Base-by-base conservation (phyloP, 78 protist genomes). In the Protostelium mycophagum region DNA sequence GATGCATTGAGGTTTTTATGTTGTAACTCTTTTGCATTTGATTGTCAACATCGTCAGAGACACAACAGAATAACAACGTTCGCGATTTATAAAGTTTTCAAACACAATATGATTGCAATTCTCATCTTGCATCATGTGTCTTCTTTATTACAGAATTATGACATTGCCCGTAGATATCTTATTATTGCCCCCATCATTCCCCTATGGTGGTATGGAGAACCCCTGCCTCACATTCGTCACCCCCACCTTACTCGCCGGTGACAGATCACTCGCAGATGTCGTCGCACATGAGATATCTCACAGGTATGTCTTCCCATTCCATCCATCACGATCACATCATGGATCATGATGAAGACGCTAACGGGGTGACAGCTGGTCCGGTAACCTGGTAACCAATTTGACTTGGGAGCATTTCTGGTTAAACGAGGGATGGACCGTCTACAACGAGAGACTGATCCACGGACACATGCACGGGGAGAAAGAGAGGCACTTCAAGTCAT, bases 201-300 rank as follows among this genome's bases (percentile, higher is more conserved):
- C 96, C 63, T 96, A 94, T 36, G 98, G 98, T 31, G 98, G 98
- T 84, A 96, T 96, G 98, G 98, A 96, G 35, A 96, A 96, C 63
- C 96, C 96, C 83, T 28, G 84, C 31, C 36, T 89, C 34, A 94
- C 96, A 1, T 96, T 94, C 85, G 94, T 96, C 34, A 96, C 98
- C 1, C 96, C 98, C 39, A 94, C 98, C 86, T 83, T 96, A 0
- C 85, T 96, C 28, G 96, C 98, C 28, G 96, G 96, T 38, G 98
- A 96, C 83, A 88, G 96, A 39, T 90, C 94, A 23, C 93, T 93
- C 5, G 98, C 87, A 29, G 88, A 94, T 83, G 98, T 96, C 38
- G 95, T 96, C 29, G 98, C 96, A 25, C 98, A 96, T 86, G 98
- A 96, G 39, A 93, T 94, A 84, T 91, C 93, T 0, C 98, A 96